Percentiles rank a stretch among this genome's conserved stretches.
Evolutionary conservation across 169 alveolate species (phyloP).

Genomic region (Perkinsus olseni): DNA sequence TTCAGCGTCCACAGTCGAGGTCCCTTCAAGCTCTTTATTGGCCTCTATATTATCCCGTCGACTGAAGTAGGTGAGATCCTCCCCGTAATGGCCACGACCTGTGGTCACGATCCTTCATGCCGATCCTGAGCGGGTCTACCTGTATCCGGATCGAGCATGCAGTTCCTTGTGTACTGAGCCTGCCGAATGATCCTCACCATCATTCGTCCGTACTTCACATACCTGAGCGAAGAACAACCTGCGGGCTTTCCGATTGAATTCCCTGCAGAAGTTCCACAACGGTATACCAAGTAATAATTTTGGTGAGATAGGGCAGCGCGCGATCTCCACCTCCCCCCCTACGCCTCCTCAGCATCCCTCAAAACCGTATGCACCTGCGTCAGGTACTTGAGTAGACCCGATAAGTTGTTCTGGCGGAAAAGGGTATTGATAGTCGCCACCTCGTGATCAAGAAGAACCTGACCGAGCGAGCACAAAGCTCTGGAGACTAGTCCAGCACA

Average conservation of each 20-base stretch:
- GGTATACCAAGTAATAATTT: too few species aligned
- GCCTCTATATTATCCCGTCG: not conserved
- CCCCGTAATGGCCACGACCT: not conserved
- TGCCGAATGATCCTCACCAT: not conserved
- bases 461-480: not conserved
- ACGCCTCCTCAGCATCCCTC: not conserved
- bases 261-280: too few species aligned
- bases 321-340: not conserved
- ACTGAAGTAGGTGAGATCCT: not conserved
- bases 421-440: not conserved
- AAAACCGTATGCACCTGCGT: not conserved
- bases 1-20: not conserved
- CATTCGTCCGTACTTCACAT: not conserved
- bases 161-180: not conserved
- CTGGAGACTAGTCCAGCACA: not conserved
- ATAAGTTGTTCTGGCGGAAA: not conserved
- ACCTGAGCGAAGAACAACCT: too few species aligned
- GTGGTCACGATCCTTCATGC: too few species aligned
- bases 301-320: too few species aligned
- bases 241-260: too few species aligned
- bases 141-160: not conserved
- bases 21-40: not conserved
- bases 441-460: not conserved
- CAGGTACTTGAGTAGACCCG: not conserved
- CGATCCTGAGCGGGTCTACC: not conserved